Base-by-base conservation (phyloP, 495 filamentous ascomycete species). In the Friedmanniomyces simplex region DNA sequence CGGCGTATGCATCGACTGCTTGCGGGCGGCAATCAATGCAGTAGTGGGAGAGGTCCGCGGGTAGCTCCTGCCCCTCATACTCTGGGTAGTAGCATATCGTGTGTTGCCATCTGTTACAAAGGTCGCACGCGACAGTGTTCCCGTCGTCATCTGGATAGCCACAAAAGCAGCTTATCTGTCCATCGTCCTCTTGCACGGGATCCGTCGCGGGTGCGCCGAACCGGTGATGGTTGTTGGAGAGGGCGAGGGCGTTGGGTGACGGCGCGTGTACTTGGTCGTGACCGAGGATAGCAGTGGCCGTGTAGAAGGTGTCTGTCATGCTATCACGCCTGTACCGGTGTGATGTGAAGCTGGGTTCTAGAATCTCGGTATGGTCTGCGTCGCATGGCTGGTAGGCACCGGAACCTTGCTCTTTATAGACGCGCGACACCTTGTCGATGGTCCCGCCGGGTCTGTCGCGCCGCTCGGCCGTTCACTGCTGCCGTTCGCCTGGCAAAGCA, bases 131-230 rank as follows among this genome's bases (percentile, higher is more conserved):
- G 55, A 99, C 93, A 55, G 94, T 99, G 70, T 86, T 89, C 66
- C 94, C 93, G 76, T 99, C 93, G 78, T 97, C 93, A 75, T 95
- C 90, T 66, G 80, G 63, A 68, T 83, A 96, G 66, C 82, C 79
- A 73, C 93, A 99, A 63, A 97, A 91, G 79, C 93, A 99, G 77
- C 91, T 94, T 76, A 99, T 99, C 64, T 86, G 93, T 69, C 91
- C 95, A 46, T 88, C 87, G 69, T 95, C 89, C 71, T 94, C 88
- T 67, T 78, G 73, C 61, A 76, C 71, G 67, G 71, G 70, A 61
- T 75, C 74, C 57, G 80, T 77, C 60, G 76, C 69, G 55, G 77
- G 68, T 60, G 77, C 79, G 74, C 83, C 79, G 73, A 79, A 50
- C 8, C n/a, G 50, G 3, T 11, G 63, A 12, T 80, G 59, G 69